Evolutionary conservation across 495 filamentous ascomycete genomes (phyloP).

Genomic region (Aspergillus hancockii): DNA sequence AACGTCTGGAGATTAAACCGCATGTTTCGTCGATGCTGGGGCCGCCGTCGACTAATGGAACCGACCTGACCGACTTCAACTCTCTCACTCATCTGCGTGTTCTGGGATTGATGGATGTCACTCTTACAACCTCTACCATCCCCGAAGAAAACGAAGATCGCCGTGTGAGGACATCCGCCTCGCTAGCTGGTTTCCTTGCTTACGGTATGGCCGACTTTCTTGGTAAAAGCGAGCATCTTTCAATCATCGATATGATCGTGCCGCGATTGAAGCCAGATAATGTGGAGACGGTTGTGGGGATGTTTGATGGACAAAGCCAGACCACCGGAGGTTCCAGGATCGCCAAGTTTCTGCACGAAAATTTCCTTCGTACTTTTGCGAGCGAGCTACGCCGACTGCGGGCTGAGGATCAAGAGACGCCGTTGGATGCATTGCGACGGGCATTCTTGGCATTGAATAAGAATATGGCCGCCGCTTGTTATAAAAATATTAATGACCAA

Average conservation of each 20-base stretch:
- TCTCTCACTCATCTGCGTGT: slow-evolving; percentile 83
- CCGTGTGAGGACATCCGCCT: slow-evolving; percentile 92
- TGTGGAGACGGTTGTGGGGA: slow-evolving; percentile 82
- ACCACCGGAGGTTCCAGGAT: slow-evolving; percentile 89
- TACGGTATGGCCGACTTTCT: slow-evolving; percentile 99
- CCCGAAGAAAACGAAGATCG: slow-evolving; percentile 95
- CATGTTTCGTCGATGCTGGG: slow-evolving; percentile 54
- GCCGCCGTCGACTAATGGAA: slow-evolving; percentile 51
- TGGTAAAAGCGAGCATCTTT: slow-evolving; percentile 88
- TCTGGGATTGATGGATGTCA: slow-evolving; percentile 97
- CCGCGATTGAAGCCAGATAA: slow-evolving; percentile 90
- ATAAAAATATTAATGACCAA: slow-evolving; percentile 73
- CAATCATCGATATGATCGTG: slow-evolving; percentile 96
- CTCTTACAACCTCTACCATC: slow-evolving; percentile 85
- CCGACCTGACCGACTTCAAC: slow-evolving; percentile 89
- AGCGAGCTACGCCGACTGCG: slow-evolving; percentile 71
- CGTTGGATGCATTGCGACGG: slow-evolving; percentile 79
- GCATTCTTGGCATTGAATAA: slow-evolving; percentile 91
- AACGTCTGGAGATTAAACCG: slow-evolving; percentile 94
- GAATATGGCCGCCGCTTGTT: slow-evolving; percentile 85
- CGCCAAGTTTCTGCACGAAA: slow-evolving; percentile 93
- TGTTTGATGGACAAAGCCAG: slow-evolving; percentile 90
- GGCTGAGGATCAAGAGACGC: slow-evolving; percentile 58
- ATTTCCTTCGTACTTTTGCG: slow-evolving; percentile 80
- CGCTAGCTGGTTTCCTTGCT: slow-evolving; percentile 78